phyloP scores from a whole-genome alignment of 2,329 filamentous ascomycete genomes.

The Dactylonectria macrodidyma region DNA sequence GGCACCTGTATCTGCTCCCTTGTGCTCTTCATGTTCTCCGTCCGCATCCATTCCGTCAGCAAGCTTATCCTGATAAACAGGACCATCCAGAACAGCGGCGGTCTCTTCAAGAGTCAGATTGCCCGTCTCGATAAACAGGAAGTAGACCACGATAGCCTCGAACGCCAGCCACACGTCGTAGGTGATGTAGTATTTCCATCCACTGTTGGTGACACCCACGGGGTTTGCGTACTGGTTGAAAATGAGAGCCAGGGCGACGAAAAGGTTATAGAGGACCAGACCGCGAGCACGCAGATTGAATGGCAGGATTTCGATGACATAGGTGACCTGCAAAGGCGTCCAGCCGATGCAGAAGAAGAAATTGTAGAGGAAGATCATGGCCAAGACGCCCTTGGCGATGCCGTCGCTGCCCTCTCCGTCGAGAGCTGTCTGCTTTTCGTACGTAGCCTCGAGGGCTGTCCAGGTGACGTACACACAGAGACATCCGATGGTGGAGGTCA shows the following conservation, averaged over 20 bases:
- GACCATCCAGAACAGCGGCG: conserved; percentile 20
- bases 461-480: conserved; percentile 14
- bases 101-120: conserved; percentile 29
- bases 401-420: conserved; percentile 7
- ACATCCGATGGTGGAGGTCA: conserved; percentile 14
- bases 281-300: conserved; percentile 50
- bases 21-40: conserved; percentile 1
- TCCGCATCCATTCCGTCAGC: conserved; percentile 2
- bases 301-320: conserved; percentile 59
- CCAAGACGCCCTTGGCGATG: conserved; percentile 22
- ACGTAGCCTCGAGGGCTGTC: conserved; percentile 26
- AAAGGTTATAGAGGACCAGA: conserved; percentile 44
- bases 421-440: conserved; percentile 8
- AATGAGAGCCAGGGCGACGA: conserved; percentile 42
- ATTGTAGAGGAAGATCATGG: conserved; percentile 30
- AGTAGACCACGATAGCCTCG: conserved; percentile 28
- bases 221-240: conserved; percentile 61
- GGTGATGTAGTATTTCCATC: conserved; percentile 33
- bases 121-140: conserved; percentile 27
- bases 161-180: conserved; percentile 31
- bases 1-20: not conserved
- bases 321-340: conserved; percentile 21
- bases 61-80: conserved; percentile 20
- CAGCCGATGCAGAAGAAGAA: conserved; percentile 12
- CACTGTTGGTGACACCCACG: conserved; percentile 47